Evolutionary conservation across 352 stramenopile species (phyloP).

Genomic region (Globisporangium middletonii): DNA sequence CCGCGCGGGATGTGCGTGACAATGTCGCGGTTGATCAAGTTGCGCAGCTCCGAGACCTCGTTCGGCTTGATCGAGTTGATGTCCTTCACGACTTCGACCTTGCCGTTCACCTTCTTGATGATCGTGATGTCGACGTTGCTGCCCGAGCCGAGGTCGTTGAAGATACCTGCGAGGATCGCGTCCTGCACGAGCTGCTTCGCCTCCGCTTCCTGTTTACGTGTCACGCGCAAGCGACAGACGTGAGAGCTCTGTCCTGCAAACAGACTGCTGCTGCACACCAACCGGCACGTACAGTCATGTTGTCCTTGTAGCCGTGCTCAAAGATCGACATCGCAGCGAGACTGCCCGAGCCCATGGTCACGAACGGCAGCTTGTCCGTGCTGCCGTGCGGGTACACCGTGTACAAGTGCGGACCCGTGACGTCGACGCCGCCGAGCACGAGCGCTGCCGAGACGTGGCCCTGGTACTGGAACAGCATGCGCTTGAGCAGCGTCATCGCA

Average conservation of each 20-base stretch:
- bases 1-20: conserved; percentile 78
- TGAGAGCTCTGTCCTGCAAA: background rate
- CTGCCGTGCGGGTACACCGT: conserved; percentile 97
- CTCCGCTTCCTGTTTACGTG: conserved; percentile 76
- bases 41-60: conserved; percentile 84
- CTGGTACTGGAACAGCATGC: conserved; percentile 96
- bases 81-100: conserved; percentile 82
- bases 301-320: conserved; percentile 93
- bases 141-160: conserved; percentile 97
- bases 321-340: conserved; percentile 98
- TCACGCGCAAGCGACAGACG: background rate
- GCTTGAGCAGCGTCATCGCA: conserved; percentile 96
- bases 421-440: conserved; percentile 97
- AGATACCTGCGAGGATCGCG: conserved; percentile 95
- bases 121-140: conserved; percentile 96
- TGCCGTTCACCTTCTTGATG: conserved; percentile 88
- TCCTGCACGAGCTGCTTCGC: conserved; percentile 96
- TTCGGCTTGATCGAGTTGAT: conserved; percentile 94
- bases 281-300: conserved; percentile 75
- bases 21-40: conserved; percentile 79
- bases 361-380: conserved; percentile 96
- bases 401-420: conserved; percentile 95
- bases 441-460: conserved; percentile 94
- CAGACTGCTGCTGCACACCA: no score
- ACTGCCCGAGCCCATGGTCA: conserved; percentile 98